Conservation (phyloP, 768 basidiomycete genomes). For the Termitomyces sp. region DNA sequence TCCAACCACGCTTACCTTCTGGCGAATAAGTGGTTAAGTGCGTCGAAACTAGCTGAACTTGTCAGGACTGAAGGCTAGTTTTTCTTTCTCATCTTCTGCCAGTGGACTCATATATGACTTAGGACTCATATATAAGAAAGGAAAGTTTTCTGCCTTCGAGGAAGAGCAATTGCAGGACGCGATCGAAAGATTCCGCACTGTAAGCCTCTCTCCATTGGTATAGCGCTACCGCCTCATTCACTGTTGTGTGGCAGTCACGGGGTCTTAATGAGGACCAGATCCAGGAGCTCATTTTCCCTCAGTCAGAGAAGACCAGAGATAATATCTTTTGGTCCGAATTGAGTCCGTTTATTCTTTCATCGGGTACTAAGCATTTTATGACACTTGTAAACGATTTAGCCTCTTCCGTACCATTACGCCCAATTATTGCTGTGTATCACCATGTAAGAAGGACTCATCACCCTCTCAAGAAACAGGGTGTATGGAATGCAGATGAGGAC, state of each 20-base stretch:
- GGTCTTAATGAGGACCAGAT: conserved; percentile 51
- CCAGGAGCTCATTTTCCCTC: conserved; percentile 61
- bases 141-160: conserved; percentile 80
- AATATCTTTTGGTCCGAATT: conserved; percentile 77
- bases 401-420: conserved; percentile 63
- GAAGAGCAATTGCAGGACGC: conserved; percentile 59
- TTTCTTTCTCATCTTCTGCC: background rate
- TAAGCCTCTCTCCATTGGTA: conserved; percentile 24
- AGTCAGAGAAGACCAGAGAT: conserved; percentile 53
- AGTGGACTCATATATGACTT: background rate
- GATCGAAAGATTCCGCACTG: conserved; percentile 56
- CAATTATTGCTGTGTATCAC: conserved; percentile 81
- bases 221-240: background rate
- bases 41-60: conserved; percentile 61
- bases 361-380: background rate
- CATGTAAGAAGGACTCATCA: conserved; percentile 67
- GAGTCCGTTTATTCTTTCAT: conserved; percentile 38
- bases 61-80: conserved; percentile 58
- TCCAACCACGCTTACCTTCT: conserved; percentile 62
- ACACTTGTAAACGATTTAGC: conserved; percentile 35
- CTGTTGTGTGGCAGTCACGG: conserved; percentile 31
- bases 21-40: conserved; percentile 74
- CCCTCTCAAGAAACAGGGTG: conserved; percentile 63
- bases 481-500: conserved; percentile 68
- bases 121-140: conserved; percentile 87